Percentiles rank a stretch among this genome's conserved stretches.
Conservation (phyloP, 768 basidiomycete species). For the Suillus clintonianus region DNA sequence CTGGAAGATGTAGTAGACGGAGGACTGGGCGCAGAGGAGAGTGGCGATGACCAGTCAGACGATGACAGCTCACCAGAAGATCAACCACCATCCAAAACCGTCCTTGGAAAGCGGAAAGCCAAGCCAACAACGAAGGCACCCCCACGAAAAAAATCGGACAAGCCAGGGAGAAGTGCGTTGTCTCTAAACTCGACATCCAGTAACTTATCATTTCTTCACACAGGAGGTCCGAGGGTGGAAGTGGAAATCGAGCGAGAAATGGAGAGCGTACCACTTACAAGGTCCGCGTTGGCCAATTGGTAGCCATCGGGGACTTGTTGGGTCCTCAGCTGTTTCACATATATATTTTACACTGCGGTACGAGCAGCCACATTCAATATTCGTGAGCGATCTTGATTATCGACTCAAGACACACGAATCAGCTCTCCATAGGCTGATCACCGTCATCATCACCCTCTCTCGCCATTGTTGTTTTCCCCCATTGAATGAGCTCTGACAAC, state of each 20-base stretch:
- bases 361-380: not conserved
- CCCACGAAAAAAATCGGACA: constrained; percentile 56
- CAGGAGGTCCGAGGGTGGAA: constrained; percentile 82
- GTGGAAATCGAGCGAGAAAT: constrained; percentile 97
- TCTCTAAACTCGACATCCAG: constrained; percentile 2
- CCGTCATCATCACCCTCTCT: constrained; percentile 8
- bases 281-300: constrained; percentile 55
- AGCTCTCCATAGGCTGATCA: not conserved
- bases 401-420: not conserved
- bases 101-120: constrained; percentile 72
- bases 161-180: constrained; percentile 60
- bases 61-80: constrained; percentile 42
- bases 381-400: not conserved
- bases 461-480: constrained; percentile 23
- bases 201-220: constrained; percentile 14
- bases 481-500: constrained; percentile 33
- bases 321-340: not conserved
- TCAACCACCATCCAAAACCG: constrained; percentile 38
- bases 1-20: constrained; percentile 63
- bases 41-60: constrained; percentile 44
- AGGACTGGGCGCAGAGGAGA: constrained; percentile 40
- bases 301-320: constrained; percentile 25
- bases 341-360: not conserved
- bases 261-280: constrained; percentile 61
- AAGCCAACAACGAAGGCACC: constrained; percentile 41